Base-by-base conservation (phyloP, 2,329 filamentous ascomycete genomes). In the Paecilomyces sp. region DNA sequence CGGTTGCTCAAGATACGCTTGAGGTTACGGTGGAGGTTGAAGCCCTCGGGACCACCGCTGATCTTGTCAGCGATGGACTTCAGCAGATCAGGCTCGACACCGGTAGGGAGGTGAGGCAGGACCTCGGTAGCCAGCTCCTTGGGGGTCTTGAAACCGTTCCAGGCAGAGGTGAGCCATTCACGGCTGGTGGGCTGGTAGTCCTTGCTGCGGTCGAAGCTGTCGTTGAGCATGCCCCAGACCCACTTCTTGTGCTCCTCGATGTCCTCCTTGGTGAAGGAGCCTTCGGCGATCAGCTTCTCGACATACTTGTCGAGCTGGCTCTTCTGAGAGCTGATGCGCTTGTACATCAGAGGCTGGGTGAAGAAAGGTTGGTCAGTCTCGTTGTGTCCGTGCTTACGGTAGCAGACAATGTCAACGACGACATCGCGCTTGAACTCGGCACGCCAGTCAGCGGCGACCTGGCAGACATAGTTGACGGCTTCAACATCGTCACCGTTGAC, bases 331-430 rank as follows among this genome's bases (percentile, higher is more conserved):
- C 87, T 85, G 73, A 99, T 97, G 71, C 90, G 90, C 87, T 97
- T 97, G 86, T 99, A 99, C 94, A 99, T 99, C 68, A 97, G 81
- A 50, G 94, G 94, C 76, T 99, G 94, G n/a, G 94, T 99, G 83
- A 99, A 99, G 50, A 93, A 96, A 55, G 94, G 94, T 82, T 99
- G 94, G 74, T 99, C 94, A 11, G 94, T 99, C 82, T 99, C 94
- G 80, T 99, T 99, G 86, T 99, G 94, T 63, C 94, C 94, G 76
- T 97, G 88, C 82, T 97, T 99, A 73, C 94, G 90, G 84, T 99
- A 99, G 85, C 94, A 99, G 73, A 97, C 92, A 70, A 99, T 86
- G 76, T 99, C 94, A 71, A 99, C 91, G 68, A 99, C 92, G 64
- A 97, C 93, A 74, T 99, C 94, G 74, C 92, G 91, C 83, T 96